Evolutionary conservation across 2,329 filamentous ascomycete genomes (phyloP), one percentile per base, ranked within the genome.

Genomic region (Nemania bipapillata): DNA sequence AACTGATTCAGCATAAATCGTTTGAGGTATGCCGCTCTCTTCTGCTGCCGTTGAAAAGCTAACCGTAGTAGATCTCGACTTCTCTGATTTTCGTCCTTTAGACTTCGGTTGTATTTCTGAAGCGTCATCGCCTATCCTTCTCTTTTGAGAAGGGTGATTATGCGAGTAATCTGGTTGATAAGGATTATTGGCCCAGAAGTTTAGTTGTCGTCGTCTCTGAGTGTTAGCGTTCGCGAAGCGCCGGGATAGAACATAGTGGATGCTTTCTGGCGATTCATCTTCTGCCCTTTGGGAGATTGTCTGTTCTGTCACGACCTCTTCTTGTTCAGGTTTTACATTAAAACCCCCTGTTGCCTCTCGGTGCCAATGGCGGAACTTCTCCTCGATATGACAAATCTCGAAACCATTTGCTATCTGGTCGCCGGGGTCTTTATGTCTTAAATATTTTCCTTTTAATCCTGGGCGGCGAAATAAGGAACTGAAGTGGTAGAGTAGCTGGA

Each of bases 181-280:
- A 49, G 60, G 60, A 11, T 63, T 40, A 26, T 12, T 17, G 17
- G 55, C 47, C 60, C 60, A 63, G 49, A 55, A 49, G 8, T 20
- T 5, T 11, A 63, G 40, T 49, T 56, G 60, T 28, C 56, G 40
- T 55, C 60, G 60, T 26, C 60, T 50, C 28, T 20, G 47, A 11
- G 50, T 63, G 28, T 63, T 63, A 26, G 60, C 60, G 49, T 22
- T 47, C 9, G 50, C 60, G 49, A 63, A 52, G 49, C 60, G 60
- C 30, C 45, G 37, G n/a, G n/a, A 56, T 52, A 63, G 40, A 63
- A 49, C 60, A n/a, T n/a, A n/a, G n/a, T n/a, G n/a, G n/a, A n/a
- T n/a, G n/a, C n/a, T n/a, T n/a, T n/a, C n/a, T n/a, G n/a, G n/a
- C n/a, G n/a, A n/a, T n/a, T n/a, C n/a, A n/a, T n/a, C n/a, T n/a